Conservation (phyloP, 192 early-diverging fungal species). For the Coemansia sp. region DNA sequence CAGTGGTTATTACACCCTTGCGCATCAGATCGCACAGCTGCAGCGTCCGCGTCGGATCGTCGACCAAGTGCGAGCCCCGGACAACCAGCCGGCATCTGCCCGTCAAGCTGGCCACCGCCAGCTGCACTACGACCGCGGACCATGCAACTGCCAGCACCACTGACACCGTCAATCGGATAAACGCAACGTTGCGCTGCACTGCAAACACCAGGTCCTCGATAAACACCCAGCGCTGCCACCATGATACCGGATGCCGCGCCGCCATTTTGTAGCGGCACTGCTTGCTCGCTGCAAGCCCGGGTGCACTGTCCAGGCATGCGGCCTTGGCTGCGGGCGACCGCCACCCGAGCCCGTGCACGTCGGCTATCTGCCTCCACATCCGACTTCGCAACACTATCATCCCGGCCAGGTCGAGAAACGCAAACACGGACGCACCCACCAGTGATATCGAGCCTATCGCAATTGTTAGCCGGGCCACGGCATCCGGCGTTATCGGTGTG, state of each 20-base stretch:
- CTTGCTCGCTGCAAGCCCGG: background rate
- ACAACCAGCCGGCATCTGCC: slow-evolving; percentile 30
- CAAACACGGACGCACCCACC: slow-evolving; percentile 7
- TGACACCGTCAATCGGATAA: slow-evolving; percentile 22
- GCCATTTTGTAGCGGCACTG: slow-evolving; percentile 5
- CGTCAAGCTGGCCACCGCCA: slow-evolving; percentile 21
- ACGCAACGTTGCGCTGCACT: slow-evolving; percentile 30
- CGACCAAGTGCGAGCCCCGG: background rate
- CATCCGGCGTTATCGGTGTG: slow-evolving; percentile 6
- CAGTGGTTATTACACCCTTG: slow-evolving; percentile 22
- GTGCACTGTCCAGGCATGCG: background rate
- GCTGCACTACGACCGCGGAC: slow-evolving; percentile 28
- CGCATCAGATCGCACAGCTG: slow-evolving; percentile 30
- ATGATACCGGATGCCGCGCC: slow-evolving; percentile 5
- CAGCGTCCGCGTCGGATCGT: background rate
- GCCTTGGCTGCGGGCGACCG: slow-evolving; percentile 7
- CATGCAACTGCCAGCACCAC: slow-evolving; percentile 21
- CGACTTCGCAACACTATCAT: slow-evolving; percentile 41
- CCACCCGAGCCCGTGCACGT: slow-evolving; percentile 15
- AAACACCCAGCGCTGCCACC: slow-evolving; percentile 38
- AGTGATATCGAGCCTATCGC: slow-evolving; percentile 13
- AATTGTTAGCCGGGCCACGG: slow-evolving; percentile 10
- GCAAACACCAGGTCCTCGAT: slow-evolving; percentile 33
- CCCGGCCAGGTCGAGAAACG: slow-evolving; percentile 35
- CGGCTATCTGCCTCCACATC: slow-evolving; percentile 32